Base-by-base conservation (phyloP, 805 yeast species). In the Candida quercuum region DNA sequence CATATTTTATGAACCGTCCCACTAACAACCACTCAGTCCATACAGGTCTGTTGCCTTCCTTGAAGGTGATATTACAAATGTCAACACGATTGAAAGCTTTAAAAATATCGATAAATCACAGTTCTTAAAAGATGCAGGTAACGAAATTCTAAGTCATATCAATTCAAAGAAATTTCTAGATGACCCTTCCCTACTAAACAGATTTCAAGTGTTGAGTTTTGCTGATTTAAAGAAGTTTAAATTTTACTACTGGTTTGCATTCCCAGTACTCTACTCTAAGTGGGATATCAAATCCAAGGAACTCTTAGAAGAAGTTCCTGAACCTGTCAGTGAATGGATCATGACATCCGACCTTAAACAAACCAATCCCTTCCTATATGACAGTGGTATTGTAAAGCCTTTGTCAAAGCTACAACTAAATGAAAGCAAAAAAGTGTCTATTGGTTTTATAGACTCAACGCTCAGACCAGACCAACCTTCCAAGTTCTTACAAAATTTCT, bases 201-300 rank as follows among this genome's bases (percentile, higher is more conserved):
- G 55, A 8, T 78, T 81, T 45, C 59, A 63, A 5, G 48, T 85
- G 1, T 63, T 89, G 21, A 70, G 88, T 29, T 93, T 80, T 61
- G 83, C 95, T 1, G 99, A 93, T 59, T 70, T 93, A 55, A 93
- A 93, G 58, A 86, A 84, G 61, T 89, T 84, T 64, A 79, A 74
- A 52, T 91, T 83, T 54, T 83, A 74, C 52, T 89, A 93, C 60
- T 94, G 99, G 99, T 72, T 86, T 46, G 82, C 86, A 13, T 78
- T 77, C 45, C 97, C 99, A 0, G 62, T 74, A 1, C 57, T 86
- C 24, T 67, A 67, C 28, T 60, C 77, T 8, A 64, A 63, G 11
- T 82, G 87, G 86, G 33, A 33, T 1, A 29, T 45, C 5, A 28
- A 45, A 9, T 16, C 26, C 1, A 37, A 42, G 6, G 29, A 11